Evolutionary conservation across 805 yeast genomes (phyloP), one percentile per base, ranked within the genome.

Genomic region (Metschnikowia kunwiensis): DNA sequence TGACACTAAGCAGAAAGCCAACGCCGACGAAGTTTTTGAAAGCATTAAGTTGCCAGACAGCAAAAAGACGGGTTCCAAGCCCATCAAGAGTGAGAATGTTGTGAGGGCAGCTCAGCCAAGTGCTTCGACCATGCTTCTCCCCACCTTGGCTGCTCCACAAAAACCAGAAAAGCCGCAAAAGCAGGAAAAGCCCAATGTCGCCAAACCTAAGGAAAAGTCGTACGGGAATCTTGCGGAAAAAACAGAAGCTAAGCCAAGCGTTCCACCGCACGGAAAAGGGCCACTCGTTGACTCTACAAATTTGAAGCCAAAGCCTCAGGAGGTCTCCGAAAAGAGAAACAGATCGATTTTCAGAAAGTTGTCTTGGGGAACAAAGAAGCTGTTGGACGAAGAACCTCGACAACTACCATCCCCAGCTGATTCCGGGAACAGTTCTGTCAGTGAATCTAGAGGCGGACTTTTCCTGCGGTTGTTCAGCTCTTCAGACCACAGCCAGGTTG

Each of bases 21-120:
- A 27, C 13, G 27, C 24, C 25, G 39, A 27, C 20, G 50, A 58
- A 17, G 60, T 69, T 18, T 72, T 74, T 53, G 77, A 72, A 42
- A 61, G 61, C 36, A 63, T 72, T 43, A 68, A 70, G 47, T 54
- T 76, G 39, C 82, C 81, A 6, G 71, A 71, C 26, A 65, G 67
- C 63, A 40, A 53, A 36, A 7, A 32, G 12, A 19, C 15, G 25
- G 15, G 12, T 10, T 17, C 19, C 11, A 27, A 24, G 24, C 12
- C 15, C 19, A n/a, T 4, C 7, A 13, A 27, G 15, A 36, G 31
- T 10, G 36, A 38, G 9, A 20, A 36, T 6, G 31, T 35, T 2
- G 44, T 27, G 5, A 40, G 39, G 18, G 44, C 47, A 2, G 14
- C 35, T 52, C 49, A 55, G 34, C 69, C 70, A 3, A 54, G 58